Evolutionary conservation across 768 basidiomycete genomes (phyloP).

Genomic region (Suillus tomentosus): DNA sequence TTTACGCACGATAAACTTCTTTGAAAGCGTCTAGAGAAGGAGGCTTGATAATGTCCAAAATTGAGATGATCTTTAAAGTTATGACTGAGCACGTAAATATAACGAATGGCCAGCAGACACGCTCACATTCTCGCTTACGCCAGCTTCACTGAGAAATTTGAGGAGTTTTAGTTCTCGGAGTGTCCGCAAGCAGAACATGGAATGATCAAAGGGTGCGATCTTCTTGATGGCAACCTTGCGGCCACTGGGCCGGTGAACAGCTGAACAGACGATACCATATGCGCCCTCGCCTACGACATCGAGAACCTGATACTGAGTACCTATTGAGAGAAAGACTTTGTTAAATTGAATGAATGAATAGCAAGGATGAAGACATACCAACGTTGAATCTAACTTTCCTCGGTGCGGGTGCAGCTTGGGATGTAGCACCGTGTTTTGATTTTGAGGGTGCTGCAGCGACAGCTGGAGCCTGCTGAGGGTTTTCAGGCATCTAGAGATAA

Average conservation of each 20-base stretch:
- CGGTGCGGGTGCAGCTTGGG: slow-evolving; percentile 56
- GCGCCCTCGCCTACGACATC: slow-evolving; percentile 91
- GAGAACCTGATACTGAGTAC: slow-evolving; percentile 80
- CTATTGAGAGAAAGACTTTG: slow-evolving; percentile 32
- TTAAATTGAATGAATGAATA: not conserved
- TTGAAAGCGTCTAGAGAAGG: slow-evolving; percentile 80
- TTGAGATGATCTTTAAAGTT: slow-evolving; percentile 72
- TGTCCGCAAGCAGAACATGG: slow-evolving; percentile 93
- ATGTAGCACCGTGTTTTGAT: slow-evolving; percentile 47
- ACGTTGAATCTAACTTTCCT: slow-evolving; percentile 90
- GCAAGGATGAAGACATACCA: slow-evolving; percentile 43
- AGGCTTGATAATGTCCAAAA: slow-evolving; percentile 87
- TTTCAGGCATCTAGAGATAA: slow-evolving; percentile 30
- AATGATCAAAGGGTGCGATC: slow-evolving; percentile 93
- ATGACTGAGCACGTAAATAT: slow-evolving; percentile 6
- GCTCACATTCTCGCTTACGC: slow-evolving; percentile 84
- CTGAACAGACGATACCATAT: slow-evolving; percentile 95
- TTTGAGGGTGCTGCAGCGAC: slow-evolving; percentile 28
- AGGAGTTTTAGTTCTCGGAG: slow-evolving; percentile 82
- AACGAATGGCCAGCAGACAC: not conserved
- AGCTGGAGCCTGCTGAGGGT: slow-evolving; percentile 17
- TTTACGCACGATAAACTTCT: slow-evolving; percentile 72
- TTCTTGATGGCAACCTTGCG: slow-evolving; percentile 97
- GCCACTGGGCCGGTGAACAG: slow-evolving; percentile 81
- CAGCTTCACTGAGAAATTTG: slow-evolving; percentile 84